Percentiles rank a stretch among this genome's conserved stretches.
Conservation (phyloP, 2,329 filamentous ascomycete species). For the Bipolaris sorokiniana region DNA sequence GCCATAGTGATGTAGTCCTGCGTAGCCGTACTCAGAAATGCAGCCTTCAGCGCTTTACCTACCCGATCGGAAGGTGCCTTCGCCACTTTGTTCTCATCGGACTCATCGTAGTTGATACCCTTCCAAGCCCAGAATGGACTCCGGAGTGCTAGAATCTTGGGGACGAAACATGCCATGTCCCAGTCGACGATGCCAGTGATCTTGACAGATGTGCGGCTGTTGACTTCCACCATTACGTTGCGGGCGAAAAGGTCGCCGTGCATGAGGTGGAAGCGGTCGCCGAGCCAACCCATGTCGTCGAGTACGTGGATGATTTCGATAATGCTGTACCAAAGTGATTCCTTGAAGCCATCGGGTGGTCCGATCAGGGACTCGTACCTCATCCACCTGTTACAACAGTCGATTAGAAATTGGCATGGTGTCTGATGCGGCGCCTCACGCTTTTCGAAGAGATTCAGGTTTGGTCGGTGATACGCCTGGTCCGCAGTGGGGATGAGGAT, state of each 20-base stretch:
- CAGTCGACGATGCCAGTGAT: conserved; percentile 41
- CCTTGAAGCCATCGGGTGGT: background rate
- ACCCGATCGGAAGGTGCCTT: background rate
- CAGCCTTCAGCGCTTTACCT: background rate
- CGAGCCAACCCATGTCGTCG: conserved; percentile 2
- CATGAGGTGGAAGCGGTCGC: conserved; percentile 8
- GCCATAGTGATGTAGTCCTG: background rate
- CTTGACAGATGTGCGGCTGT: background rate
- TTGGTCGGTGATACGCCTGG: background rate
- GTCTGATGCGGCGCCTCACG: conserved; percentile 4
- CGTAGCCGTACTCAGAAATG: background rate
- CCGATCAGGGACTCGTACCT: background rate
- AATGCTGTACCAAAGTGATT: background rate
- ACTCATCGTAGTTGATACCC: background rate
- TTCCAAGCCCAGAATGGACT: conserved; percentile 14
- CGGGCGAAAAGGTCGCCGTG: conserved; percentile 39
- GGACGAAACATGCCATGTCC: conserved; percentile 40
- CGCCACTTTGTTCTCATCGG: conserved; percentile 5
- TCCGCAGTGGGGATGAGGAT: background rate
- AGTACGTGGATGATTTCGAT: conserved; percentile 1
- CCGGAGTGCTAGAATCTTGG: conserved; percentile 28
- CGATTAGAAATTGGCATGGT: background rate
- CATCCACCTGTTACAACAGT: conserved; percentile 8
- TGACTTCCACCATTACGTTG: conserved; percentile 37
- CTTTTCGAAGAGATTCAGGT: too few relatives aligned